Conservation (phyloP, 1,284 basidiomycete species). For the Grifola frondosa region DNA sequence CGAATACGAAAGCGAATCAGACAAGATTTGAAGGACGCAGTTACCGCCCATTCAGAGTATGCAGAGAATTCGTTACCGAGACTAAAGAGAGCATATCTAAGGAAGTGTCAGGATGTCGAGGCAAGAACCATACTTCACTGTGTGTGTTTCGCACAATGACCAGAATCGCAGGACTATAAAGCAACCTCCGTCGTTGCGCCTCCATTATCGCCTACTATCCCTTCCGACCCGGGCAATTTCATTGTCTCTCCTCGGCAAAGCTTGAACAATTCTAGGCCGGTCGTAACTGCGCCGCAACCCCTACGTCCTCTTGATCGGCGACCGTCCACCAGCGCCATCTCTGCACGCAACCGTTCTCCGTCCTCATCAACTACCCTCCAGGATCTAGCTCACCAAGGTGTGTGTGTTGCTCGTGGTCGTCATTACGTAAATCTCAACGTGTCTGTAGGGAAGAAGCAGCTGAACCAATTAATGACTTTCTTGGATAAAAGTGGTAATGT, state of each 20-base stretch:
- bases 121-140: conserved; percentile 34
- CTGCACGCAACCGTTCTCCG: conserved; percentile 65
- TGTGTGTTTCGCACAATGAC: background rate
- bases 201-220: conserved; percentile 26
- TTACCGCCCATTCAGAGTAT: conserved; percentile 72
- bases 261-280: conserved; percentile 37
- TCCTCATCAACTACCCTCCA: conserved; percentile 68
- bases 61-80: conserved; percentile 74
- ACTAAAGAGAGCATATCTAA: conserved; percentile 73
- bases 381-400: conserved; percentile 77
- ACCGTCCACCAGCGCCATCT: conserved; percentile 59
- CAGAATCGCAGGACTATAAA: conserved; percentile 57
- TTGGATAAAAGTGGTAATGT: conserved; percentile 67
- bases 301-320: conserved; percentile 69
- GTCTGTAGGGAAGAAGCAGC: conserved; percentile 65
- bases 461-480: conserved; percentile 76
- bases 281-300: conserved; percentile 67
- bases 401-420: background rate
- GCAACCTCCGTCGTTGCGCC: conserved; percentile 44
- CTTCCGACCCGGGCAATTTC: conserved; percentile 28
- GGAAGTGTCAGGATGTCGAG: conserved; percentile 83
- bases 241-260: conserved; percentile 35
- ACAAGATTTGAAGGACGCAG: conserved; percentile 81
- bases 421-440: background rate
- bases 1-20: conserved; percentile 87